Evolutionary conservation across 805 yeast species (phyloP).

Genomic region (Starmerella ratchasimensis): DNA sequence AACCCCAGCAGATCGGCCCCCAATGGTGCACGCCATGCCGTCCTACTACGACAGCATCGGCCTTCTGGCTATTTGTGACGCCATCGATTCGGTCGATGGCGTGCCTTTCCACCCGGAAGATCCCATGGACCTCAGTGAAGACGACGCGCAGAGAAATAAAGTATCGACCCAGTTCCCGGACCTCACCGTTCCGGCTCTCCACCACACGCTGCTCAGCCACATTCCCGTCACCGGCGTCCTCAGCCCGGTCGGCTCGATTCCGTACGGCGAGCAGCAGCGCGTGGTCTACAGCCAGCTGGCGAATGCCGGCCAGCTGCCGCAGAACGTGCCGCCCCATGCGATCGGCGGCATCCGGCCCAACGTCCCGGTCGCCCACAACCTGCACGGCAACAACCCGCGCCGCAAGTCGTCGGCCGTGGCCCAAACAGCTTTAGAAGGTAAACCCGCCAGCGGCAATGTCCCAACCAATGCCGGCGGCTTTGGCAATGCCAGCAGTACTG

Average conservation of each 20-base stretch:
- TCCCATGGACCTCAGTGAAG: background rate
- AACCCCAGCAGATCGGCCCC: too few relatives aligned
- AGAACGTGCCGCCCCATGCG: conserved; percentile 10
- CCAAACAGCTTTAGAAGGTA: too few relatives aligned
- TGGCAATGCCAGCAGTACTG: background rate
- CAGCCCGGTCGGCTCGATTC: conserved; percentile 14
- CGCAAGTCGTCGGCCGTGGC: background rate
- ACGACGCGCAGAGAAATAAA: background rate
- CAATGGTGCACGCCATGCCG: too few relatives aligned
- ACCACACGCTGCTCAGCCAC: conserved; percentile 19
- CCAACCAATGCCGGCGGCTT: background rate
- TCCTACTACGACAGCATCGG: conserved; percentile 30
- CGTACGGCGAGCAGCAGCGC: conserved; percentile 20
- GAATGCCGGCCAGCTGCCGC: conserved; percentile 15
- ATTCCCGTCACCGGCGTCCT: conserved; percentile 20
- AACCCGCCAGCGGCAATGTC: background rate
- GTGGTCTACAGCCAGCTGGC: conserved; percentile 18
- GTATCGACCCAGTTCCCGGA: background rate
- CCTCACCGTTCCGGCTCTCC: conserved; percentile 4
- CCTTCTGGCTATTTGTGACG: conserved; percentile 30
- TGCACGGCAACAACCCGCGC: conserved; percentile 5
- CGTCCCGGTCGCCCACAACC: conserved; percentile 15
- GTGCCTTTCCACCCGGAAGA: conserved; percentile 21
- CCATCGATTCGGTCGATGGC: conserved; percentile 29
- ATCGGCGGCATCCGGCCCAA: conserved; percentile 16